These are phyloP conservation scores for Phoma sp. DNA, from an alignment of 2,329 filamentous ascomycete species.

Conservation along the genomic window DNA sequence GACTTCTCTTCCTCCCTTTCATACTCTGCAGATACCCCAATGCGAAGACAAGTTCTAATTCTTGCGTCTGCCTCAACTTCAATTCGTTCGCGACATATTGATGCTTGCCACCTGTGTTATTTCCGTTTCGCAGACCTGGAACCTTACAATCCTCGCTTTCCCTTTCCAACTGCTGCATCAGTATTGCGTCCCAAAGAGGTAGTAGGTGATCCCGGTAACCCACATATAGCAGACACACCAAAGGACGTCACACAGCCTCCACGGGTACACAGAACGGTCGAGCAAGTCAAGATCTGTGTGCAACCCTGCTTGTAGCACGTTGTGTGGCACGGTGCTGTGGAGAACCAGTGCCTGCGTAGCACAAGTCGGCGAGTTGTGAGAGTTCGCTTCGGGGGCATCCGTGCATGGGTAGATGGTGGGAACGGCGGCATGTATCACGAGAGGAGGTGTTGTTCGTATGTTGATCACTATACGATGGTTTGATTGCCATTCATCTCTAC, in stretches of 20 bases:
- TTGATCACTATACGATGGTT: not conserved
- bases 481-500: not conserved
- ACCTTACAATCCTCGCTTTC: not conserved
- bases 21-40: not conserved
- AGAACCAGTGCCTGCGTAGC: constrained; percentile 2
- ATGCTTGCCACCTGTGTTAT: not conserved
- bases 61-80: not conserved
- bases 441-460: not conserved
- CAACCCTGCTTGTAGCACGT: constrained; percentile 13
- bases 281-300: constrained; percentile 23
- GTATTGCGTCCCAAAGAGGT: not conserved
- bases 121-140: not conserved
- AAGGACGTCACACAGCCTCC: constrained; percentile 1
- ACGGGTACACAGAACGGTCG: constrained; percentile 10
- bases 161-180: not conserved
- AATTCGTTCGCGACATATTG: not conserved
- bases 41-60: not conserved
- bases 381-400: not conserved
- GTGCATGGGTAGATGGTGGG: not conserved
- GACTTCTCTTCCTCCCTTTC: not conserved
- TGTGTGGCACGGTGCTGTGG: constrained; percentile 1
- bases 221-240: not conserved
- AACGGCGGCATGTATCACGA: not conserved
- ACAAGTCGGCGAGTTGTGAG: constrained; percentile 16
- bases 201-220: constrained; percentile 4